phyloP scores from a whole-genome alignment of 768 basidiomycete species.

The Coprinopsis sp. region DNA sequence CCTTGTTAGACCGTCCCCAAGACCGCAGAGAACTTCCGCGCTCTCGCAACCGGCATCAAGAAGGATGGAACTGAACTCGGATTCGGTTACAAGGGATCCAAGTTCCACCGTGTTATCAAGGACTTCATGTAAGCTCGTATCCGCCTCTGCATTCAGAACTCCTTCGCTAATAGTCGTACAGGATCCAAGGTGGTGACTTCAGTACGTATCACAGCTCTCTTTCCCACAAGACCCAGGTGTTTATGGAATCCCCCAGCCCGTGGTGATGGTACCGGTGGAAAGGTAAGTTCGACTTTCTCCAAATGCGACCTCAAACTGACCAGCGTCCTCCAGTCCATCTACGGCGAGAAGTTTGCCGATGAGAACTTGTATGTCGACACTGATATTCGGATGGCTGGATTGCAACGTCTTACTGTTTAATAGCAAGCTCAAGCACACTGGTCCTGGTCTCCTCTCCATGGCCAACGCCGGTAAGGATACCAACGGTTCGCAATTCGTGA shows the following conservation, averaged over 20 bases:
- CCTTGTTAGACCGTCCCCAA: constrained; percentile 79
- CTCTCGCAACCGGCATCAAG: constrained; percentile 77
- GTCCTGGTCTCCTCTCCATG: constrained; percentile 87
- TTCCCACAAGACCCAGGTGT: background rate
- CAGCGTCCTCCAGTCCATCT: constrained; percentile 63
- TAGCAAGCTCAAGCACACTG: constrained; percentile 94
- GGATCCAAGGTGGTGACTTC: constrained; percentile 99
- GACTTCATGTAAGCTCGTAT: constrained; percentile 68
- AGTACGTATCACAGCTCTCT: constrained; percentile 46
- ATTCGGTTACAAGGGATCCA: constrained; percentile 91
- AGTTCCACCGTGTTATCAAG: constrained; percentile 96
- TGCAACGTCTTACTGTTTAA: constrained; percentile 9
- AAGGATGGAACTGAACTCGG: constrained; percentile 76
- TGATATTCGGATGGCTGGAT: background rate
- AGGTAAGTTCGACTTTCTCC: constrained; percentile 40
- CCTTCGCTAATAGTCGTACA: constrained; percentile 20
- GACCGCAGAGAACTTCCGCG: constrained; percentile 97
- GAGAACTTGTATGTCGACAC: constrained; percentile 78
- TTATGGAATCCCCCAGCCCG: constrained; percentile 42
- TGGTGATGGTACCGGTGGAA: constrained; percentile 88
- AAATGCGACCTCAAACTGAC: background rate
- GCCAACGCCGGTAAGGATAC: constrained; percentile 92
- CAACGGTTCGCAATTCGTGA: constrained; percentile 86
- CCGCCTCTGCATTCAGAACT: background rate
- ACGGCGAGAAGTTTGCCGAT: constrained; percentile 85